Conservation (phyloP, 1,284 basidiomycete genomes). For the Trametes sp. region DNA sequence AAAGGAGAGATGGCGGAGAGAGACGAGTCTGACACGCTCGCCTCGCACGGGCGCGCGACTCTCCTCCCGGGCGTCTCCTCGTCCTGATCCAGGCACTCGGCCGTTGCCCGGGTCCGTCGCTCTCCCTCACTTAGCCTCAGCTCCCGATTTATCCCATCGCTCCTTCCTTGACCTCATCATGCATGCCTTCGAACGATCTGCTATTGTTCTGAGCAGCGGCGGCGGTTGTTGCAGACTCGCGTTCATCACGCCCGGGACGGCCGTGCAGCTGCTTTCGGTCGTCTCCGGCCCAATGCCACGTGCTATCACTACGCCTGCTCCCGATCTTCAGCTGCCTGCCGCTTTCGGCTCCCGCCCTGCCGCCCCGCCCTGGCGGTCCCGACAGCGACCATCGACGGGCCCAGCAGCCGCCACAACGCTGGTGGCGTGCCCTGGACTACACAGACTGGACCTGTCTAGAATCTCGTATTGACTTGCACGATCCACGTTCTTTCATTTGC, state of each 20-base stretch:
- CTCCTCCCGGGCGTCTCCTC: neutral
- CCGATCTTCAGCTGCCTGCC: constrained; percentile 6
- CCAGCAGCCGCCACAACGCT: neutral
- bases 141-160: neutral
- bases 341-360: constrained; percentile 1
- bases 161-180: too few relatives aligned
- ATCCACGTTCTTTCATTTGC: neutral
- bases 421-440: constrained; percentile 7
- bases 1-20: constrained; percentile 28
- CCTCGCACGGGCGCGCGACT: neutral
- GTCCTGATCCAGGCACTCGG: neutral
- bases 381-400: constrained; percentile 1
- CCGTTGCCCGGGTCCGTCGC: neutral
- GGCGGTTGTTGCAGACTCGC: too few relatives aligned
- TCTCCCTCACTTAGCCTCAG: neutral
- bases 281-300: constrained; percentile 8
- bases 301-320: constrained; percentile 16
- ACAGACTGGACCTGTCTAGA: neutral
- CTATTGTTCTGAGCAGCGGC: too few relatives aligned
- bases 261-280: neutral
- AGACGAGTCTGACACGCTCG: neutral
- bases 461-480: too few relatives aligned
- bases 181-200: too few relatives aligned
- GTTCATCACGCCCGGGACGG: neutral
- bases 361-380: neutral